Percentiles rank a stretch among this genome's conserved stretches.
Conservation (phyloP, 2,329 filamentous ascomycete genomes). For the Madurella mycetomatis region DNA sequence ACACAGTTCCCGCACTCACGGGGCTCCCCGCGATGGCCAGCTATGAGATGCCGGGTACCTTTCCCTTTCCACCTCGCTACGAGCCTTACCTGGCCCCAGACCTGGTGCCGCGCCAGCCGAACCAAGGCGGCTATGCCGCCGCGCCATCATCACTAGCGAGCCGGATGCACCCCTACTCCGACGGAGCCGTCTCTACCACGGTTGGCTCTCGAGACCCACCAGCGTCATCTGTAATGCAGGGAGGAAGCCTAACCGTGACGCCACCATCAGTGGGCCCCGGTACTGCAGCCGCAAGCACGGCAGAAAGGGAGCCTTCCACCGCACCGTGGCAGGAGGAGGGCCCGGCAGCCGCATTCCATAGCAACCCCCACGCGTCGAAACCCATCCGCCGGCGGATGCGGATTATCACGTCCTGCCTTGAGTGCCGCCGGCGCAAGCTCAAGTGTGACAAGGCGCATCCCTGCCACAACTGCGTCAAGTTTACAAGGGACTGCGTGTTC, state of each 20-base stretch:
- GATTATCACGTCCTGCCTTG: constrained; percentile 65
- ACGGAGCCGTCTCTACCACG: background rate
- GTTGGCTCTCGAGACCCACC: background rate
- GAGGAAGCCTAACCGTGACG: background rate
- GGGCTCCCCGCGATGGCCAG: background rate
- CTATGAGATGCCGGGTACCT: background rate
- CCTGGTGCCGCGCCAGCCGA: background rate
- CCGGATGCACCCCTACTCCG: constrained; percentile 1
- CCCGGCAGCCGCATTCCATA: background rate
- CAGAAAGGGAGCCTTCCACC: background rate
- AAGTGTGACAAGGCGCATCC: constrained; percentile 72
- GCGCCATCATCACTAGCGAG: background rate
- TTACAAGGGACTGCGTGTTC: constrained; percentile 55
- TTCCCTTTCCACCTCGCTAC: background rate
- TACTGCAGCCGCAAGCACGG: background rate
- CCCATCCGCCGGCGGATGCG: constrained; percentile 57
- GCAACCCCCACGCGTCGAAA: constrained; percentile 23
- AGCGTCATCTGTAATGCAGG: background rate
- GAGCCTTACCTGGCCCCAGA: background rate
- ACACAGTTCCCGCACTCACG: background rate
- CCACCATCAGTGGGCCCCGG: background rate
- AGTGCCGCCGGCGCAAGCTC: constrained; percentile 70
- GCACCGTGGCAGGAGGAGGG: background rate
- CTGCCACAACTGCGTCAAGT: constrained; percentile 62
- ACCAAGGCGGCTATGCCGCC: background rate